Conservation (phyloP, 2,329 filamentous ascomycete species). For the Clarireedia hainanense region DNA sequence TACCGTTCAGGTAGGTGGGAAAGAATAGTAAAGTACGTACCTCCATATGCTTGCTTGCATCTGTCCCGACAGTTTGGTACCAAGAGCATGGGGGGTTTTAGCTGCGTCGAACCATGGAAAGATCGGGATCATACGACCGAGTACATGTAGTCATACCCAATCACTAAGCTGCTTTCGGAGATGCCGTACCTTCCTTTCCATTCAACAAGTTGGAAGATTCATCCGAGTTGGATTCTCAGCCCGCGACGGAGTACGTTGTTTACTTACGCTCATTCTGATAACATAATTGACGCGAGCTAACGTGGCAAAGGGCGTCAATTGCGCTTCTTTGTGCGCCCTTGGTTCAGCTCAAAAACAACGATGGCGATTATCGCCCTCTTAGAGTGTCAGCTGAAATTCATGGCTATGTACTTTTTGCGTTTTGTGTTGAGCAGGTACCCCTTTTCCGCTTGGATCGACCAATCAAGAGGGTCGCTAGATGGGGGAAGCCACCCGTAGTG, state of each 20-base stretch:
- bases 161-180: not conserved
- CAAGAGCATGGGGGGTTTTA: not conserved
- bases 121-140: not conserved
- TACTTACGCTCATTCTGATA: not conserved
- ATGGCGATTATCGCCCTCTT: not conserved
- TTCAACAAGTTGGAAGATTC: not conserved
- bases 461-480: not conserved
- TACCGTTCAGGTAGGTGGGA: no score
- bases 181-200: not conserved
- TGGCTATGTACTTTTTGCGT: not conserved
- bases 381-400: not conserved
- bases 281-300: not conserved
- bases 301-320: slow-evolving; percentile 3
- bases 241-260: not conserved
- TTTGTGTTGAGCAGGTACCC: not conserved
- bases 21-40: not conserved
- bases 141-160: not conserved
- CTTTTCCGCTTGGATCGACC: not conserved
- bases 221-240: not conserved
- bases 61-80: slow-evolving; percentile 4
- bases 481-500: not conserved
- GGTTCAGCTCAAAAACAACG: not conserved
- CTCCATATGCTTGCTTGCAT: not conserved
- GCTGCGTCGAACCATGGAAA: not conserved
- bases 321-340: slow-evolving; percentile 6